A percentile compares a stretch with the other conserved stretches of the same genome.
Conservation (phyloP, 2,329 filamentous ascomycete genomes). For the Bipolaris victoriae region DNA sequence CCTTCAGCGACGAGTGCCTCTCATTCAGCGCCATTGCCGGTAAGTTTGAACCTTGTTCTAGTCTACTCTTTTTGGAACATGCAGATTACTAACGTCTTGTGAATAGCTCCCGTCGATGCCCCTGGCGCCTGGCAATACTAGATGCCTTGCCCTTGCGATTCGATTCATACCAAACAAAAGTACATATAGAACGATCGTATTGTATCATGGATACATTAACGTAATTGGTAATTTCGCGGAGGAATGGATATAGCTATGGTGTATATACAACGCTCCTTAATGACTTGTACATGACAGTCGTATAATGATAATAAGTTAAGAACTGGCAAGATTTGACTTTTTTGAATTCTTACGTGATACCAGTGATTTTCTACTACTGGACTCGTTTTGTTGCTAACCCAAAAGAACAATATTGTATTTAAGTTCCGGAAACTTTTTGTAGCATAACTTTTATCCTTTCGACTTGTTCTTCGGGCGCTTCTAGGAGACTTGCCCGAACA, state of each 20-base stretch:
- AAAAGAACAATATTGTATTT: background rate
- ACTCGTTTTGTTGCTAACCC: background rate
- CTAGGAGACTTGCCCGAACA: slow-evolving; percentile 18
- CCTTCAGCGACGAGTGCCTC: slow-evolving; percentile 36
- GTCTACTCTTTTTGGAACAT: background rate
- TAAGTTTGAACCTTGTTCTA: slow-evolving; percentile 22
- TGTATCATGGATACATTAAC: background rate
- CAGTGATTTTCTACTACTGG: background rate
- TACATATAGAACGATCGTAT: slow-evolving; percentile 1
- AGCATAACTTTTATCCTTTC: slow-evolving; percentile 27
- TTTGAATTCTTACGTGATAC: background rate
- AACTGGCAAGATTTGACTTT: background rate
- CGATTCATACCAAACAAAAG: background rate
- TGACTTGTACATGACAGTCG: slow-evolving; percentile 26
- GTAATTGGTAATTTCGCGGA: background rate
- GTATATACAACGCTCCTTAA: slow-evolving; percentile 22
- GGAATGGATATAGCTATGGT: slow-evolving; percentile 6
- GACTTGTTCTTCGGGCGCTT: slow-evolving; percentile 34
- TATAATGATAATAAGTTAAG: slow-evolving; percentile 19
- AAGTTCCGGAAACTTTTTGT: background rate
- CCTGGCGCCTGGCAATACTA: slow-evolving; percentile 49
- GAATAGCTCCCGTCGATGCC: slow-evolving; percentile 29
- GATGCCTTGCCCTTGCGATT: background rate
- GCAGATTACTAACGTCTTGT: slow-evolving; percentile 11
- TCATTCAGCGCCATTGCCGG: slow-evolving; percentile 45